Conservation (phyloP, 164 flowering plant species). For the Chimonanthus praecox region DNA sequence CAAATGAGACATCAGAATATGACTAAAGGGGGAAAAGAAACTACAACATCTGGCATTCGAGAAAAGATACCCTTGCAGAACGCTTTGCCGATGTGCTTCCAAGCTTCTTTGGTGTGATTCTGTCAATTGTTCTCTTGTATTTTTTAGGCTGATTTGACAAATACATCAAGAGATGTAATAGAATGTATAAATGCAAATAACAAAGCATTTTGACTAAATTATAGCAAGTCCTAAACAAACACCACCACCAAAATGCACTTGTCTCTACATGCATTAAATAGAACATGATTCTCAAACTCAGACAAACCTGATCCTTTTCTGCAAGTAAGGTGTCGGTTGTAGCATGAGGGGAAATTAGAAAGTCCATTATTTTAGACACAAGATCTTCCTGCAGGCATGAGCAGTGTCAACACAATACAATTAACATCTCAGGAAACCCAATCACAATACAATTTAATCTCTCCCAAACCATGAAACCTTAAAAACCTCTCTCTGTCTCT, state of each 20-base stretch:
- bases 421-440: neutral
- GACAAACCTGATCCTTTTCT: slow-evolving; percentile 69
- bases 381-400: slow-evolving; percentile 70
- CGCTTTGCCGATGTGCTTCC: slow-evolving; percentile 43
- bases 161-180: slow-evolving; percentile 3
- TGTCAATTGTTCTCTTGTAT: slow-evolving; percentile 51
- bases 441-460: neutral
- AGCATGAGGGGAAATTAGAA: slow-evolving; percentile 73
- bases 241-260: neutral
- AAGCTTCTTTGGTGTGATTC: slow-evolving; percentile 33
- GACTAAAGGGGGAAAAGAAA: neutral
- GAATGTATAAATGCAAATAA: neutral
- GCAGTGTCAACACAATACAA: slow-evolving; percentile 8
- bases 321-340: slow-evolving; percentile 62
- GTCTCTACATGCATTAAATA: no score
- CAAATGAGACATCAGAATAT: neutral
- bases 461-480: neutral
- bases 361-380: slow-evolving; percentile 63
- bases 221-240: neutral
- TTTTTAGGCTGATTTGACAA: slow-evolving; percentile 59
- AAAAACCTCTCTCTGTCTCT: neutral
- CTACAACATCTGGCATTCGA: neutral
- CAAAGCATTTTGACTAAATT: neutral
- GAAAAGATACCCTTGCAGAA: slow-evolving; percentile 19
- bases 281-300: neutral